Percentiles rank a stretch among this genome's conserved stretches.
phyloP scores from a whole-genome alignment of 2,329 filamentous ascomycete genomes.

The Neonectria hederae region DNA sequence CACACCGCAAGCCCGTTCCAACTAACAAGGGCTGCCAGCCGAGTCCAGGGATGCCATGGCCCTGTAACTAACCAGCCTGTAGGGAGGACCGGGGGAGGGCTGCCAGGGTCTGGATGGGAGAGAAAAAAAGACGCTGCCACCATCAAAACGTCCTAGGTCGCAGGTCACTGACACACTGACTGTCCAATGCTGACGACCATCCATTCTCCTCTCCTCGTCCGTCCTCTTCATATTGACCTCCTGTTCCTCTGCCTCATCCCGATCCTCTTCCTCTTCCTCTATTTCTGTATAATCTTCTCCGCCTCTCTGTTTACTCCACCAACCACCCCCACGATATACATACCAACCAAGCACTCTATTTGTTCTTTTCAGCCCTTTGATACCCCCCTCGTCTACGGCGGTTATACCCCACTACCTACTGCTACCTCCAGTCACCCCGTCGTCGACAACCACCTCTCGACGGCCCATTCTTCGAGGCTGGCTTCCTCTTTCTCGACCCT shows the following conservation, averaged over 20 bases:
- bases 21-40: neutral
- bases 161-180: conserved; percentile 13
- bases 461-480: conserved; percentile 37
- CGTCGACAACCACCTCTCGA: conserved; percentile 18
- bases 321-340: conserved; percentile 15
- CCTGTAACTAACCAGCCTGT: neutral
- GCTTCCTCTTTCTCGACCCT: conserved; percentile 35
- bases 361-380: conserved; percentile 16
- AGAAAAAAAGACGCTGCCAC: conserved; percentile 38
- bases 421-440: neutral
- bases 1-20: no score
- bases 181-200: conserved; percentile 22
- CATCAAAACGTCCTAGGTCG: conserved; percentile 41
- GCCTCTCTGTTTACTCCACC: conserved; percentile 21
- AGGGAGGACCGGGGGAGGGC: neutral
- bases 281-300: conserved; percentile 25
- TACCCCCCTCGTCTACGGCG: conserved; percentile 3
- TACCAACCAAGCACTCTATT: conserved; percentile 19
- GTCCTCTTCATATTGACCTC: conserved; percentile 10
- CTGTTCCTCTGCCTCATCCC: conserved; percentile 5
- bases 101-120: neutral
- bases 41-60: neutral
- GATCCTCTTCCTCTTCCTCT: conserved; percentile 20
- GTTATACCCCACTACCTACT: conserved; percentile 15
- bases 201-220: conserved; percentile 5